These are phyloP conservation scores for Ascoidea rubescens DNA, from an alignment of 805 yeast species.

Conservation along the genomic window DNA sequence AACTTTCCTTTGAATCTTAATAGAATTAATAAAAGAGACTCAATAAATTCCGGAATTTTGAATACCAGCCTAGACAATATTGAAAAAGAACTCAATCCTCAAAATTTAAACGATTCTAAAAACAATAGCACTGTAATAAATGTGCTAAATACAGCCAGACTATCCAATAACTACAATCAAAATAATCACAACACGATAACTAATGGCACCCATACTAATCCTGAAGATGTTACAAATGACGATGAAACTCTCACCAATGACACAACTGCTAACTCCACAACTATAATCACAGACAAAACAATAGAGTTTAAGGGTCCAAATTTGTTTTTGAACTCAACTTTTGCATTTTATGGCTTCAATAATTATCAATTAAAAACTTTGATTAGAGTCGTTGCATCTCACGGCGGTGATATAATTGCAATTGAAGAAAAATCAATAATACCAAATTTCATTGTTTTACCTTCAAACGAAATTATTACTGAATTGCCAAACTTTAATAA, in stretches of 20 bases:
- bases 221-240: no score
- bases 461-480: constrained; percentile 14
- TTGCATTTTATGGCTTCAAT: constrained; percentile 29
- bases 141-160: background rate
- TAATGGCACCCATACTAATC: no score
- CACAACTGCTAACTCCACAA: background rate
- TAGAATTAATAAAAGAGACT: background rate
- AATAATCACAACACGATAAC: background rate
- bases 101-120: no score
- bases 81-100: background rate
- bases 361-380: constrained; percentile 24
- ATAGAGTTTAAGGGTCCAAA: constrained; percentile 4
- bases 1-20: background rate
- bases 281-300: constrained; percentile 1
- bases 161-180: background rate
- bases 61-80: background rate
- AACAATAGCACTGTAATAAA: background rate
- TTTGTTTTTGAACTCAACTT: constrained; percentile 28
- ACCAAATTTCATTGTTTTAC: constrained; percentile 11
- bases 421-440: constrained; percentile 1
- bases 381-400: constrained; percentile 27
- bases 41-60: background rate
- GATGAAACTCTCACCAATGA: background rate
- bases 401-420: constrained; percentile 25
- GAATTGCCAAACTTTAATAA: constrained; percentile 10